These are phyloP conservation scores for Pyrenophora teres DNA, from an alignment of 2,329 filamentous ascomycete genomes.

Conservation along the genomic window DNA sequence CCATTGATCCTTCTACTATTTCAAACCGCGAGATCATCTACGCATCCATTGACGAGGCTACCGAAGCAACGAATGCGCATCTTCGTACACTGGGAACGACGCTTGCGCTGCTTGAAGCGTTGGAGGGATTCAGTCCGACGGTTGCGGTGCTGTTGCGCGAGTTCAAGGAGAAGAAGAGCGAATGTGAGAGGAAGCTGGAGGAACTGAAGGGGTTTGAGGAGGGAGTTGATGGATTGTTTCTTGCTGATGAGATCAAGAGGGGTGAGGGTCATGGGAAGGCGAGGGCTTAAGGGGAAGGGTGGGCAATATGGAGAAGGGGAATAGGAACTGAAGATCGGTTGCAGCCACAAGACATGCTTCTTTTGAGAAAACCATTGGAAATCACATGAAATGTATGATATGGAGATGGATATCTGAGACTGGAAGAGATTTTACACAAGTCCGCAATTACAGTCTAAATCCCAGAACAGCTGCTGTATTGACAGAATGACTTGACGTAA, in stretches of 20 bases:
- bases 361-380: too few relatives aligned
- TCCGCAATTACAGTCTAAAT: too few relatives aligned
- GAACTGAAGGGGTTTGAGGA: slow-evolving; percentile 15
- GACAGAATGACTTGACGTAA: too few relatives aligned
- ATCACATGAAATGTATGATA: too few relatives aligned
- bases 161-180: slow-evolving; percentile 13
- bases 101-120: slow-evolving; percentile 16
- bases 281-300: too few relatives aligned
- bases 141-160: slow-evolving; percentile 15
- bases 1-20: not conserved
- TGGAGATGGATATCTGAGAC: too few relatives aligned
- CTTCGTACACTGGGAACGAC: slow-evolving; percentile 19
- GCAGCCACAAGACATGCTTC: too few relatives aligned
- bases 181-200: slow-evolving; percentile 14
- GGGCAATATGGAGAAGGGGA: too few relatives aligned
- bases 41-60: slow-evolving; percentile 18
- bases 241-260: not conserved
- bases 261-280: too few relatives aligned
- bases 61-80: slow-evolving; percentile 1
- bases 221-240: not conserved
- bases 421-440: too few relatives aligned
- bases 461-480: too few relatives aligned
- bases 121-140: slow-evolving; percentile 21
- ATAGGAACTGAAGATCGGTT: too few relatives aligned
- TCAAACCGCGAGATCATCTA: slow-evolving; percentile 15